These are phyloP conservation scores for Phytophthora foliorum DNA, from an alignment of 352 stramenopile species.

Conservation along the genomic window DNA sequence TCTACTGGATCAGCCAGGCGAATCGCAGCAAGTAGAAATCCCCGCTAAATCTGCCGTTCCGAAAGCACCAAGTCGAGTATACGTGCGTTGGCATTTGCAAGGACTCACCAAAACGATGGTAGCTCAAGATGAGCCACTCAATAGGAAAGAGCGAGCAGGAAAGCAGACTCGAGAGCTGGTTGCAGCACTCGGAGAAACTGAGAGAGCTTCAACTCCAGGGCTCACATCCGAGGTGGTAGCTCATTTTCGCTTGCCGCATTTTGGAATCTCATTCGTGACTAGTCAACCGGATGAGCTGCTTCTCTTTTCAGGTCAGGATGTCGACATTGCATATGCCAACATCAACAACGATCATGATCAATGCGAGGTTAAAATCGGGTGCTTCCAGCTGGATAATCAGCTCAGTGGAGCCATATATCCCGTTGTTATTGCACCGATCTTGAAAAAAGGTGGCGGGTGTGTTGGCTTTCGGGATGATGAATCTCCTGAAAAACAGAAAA, in stretches of 20 bases:
- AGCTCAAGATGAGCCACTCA: slow-evolving; percentile 69
- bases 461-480: slow-evolving; percentile 32
- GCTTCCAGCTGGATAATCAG: slow-evolving; percentile 89
- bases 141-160: slow-evolving; percentile 39
- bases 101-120: slow-evolving; percentile 87
- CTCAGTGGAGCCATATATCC: slow-evolving; percentile 78
- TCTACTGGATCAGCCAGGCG: slow-evolving; percentile 75
- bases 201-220: slow-evolving; percentile 28
- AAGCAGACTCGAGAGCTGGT: slow-evolving; percentile 73
- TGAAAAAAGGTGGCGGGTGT: slow-evolving; percentile 45
- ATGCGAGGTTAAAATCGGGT: slow-evolving; percentile 85
- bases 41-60: slow-evolving; percentile 44
- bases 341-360: slow-evolving; percentile 81
- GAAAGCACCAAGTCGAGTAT: slow-evolving; percentile 50
- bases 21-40: slow-evolving; percentile 73
- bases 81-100: slow-evolving; percentile 86
- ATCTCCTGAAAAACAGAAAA: slow-evolving; percentile 39
- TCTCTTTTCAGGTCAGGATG: slow-evolving; percentile 71
- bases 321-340: slow-evolving; percentile 75
- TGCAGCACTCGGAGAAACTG: slow-evolving; percentile 25
- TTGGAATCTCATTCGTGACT: slow-evolving; percentile 83
- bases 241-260: slow-evolving; percentile 64
- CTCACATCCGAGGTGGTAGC: slow-evolving; percentile 67
- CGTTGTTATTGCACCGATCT: slow-evolving; percentile 82
- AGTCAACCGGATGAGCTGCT: slow-evolving; percentile 77